Conservation (phyloP, 2,329 filamentous ascomycete species). For the Acrodontium crateriforme region DNA sequence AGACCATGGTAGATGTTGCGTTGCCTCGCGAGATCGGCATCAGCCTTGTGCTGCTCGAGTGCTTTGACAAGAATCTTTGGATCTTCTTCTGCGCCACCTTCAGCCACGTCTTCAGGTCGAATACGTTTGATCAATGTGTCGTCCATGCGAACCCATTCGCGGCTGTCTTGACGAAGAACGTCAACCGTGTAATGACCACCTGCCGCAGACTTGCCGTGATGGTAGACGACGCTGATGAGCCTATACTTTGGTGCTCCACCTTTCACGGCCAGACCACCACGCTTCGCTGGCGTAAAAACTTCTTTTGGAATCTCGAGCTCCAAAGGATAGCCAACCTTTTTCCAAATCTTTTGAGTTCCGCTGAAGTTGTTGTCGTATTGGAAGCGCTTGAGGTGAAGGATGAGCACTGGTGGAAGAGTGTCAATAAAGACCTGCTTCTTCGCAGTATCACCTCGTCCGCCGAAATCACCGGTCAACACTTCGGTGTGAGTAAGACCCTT, state of each 20-base stretch:
- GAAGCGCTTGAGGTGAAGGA: slow-evolving; percentile 93
- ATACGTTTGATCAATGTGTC: slow-evolving; percentile 83
- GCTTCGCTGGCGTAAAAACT: slow-evolving; percentile 64
- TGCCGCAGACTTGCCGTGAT: slow-evolving; percentile 92
- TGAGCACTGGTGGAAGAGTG: slow-evolving; percentile 75
- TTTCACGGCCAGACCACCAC: slow-evolving; percentile 49
- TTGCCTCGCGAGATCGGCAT: slow-evolving; percentile 23
- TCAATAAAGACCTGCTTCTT: slow-evolving; percentile 96
- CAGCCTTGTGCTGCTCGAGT: slow-evolving; percentile 53
- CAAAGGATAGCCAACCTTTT: slow-evolving; percentile 88
- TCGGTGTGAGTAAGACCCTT: slow-evolving; percentile 74
- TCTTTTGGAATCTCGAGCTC: slow-evolving; percentile 90
- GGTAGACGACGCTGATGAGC: slow-evolving; percentile 83
- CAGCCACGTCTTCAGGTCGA: slow-evolving; percentile 75
- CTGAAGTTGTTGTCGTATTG: slow-evolving; percentile 71
- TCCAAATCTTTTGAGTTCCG: slow-evolving; percentile 95
- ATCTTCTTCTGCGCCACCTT: slow-evolving; percentile 69
- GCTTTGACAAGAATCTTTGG: slow-evolving; percentile 52
- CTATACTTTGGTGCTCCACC: slow-evolving; percentile 69
- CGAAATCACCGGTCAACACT: slow-evolving; percentile 71
- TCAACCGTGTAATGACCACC: slow-evolving; percentile 98
- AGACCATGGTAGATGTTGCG: slow-evolving; percentile 62
- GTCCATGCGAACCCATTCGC: slow-evolving; percentile 90
- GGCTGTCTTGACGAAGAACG: slow-evolving; percentile 82
- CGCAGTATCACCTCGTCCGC: slow-evolving; percentile 59